Percentiles rank a stretch among this genome's conserved stretches.
These are phyloP conservation scores for Mucor sp. DNA, from an alignment of 371 early-diverging fungal species.

Conservation along the genomic window DNA sequence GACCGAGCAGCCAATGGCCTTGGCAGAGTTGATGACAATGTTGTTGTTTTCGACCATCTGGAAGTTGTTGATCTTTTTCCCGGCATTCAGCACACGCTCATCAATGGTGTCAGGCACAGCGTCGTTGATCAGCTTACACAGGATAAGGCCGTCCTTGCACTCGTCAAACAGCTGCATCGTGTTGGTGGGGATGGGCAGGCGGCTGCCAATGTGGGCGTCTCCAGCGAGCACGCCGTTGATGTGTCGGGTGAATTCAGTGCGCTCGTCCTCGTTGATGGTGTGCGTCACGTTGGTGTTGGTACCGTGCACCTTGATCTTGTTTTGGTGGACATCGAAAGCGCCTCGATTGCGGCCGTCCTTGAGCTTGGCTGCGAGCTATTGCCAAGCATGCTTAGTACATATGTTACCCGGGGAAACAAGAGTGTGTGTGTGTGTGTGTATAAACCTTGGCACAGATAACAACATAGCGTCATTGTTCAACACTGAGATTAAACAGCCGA, in stretches of 20 bases:
- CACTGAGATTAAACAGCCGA: slow-evolving; percentile 6
- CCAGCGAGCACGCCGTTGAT: slow-evolving; percentile 86
- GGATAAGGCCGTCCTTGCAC: slow-evolving; percentile 92
- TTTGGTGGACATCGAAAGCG: slow-evolving; percentile 65
- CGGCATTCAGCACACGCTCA: slow-evolving; percentile 92
- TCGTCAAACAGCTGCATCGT: slow-evolving; percentile 96
- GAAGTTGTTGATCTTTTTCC: slow-evolving; percentile 83
- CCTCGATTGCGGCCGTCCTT: slow-evolving; percentile 65
- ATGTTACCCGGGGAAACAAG: neutral
- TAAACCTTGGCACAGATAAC: neutral
- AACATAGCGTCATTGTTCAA: slow-evolving; percentile 7
- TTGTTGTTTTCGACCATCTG: slow-evolving; percentile 99
- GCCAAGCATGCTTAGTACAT: slow-evolving; percentile 8
- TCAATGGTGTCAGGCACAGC: slow-evolving; percentile 96
- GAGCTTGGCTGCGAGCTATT: slow-evolving; percentile 42
- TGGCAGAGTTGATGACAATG: slow-evolving; percentile 96
- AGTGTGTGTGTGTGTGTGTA: neutral
- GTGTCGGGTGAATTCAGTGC: slow-evolving; percentile 91
- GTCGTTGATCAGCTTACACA: slow-evolving; percentile 96
- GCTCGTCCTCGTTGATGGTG: slow-evolving; percentile 97
- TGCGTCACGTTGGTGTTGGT: slow-evolving; percentile 87
- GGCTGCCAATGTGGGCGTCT: slow-evolving; percentile 80
- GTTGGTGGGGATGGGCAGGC: slow-evolving; percentile 89
- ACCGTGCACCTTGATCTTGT: slow-evolving; percentile 87
- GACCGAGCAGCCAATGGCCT: slow-evolving; percentile 95